phyloP scores from a whole-genome alignment of 306 rosid genomes.

The Luffa aegyptiaca region DNA sequence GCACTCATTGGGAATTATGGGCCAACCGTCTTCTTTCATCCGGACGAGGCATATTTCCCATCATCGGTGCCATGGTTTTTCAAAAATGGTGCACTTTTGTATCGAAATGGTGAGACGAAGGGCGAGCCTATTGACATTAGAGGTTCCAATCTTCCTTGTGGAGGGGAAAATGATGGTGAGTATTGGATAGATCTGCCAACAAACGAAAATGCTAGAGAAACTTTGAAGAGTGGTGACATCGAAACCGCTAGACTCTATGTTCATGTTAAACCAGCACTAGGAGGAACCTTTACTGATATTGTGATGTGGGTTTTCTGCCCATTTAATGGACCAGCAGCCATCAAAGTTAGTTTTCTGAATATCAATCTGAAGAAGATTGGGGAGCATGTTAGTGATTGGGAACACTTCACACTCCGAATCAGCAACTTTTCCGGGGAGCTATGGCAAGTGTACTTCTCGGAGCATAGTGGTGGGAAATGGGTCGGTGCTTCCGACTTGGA shows the following conservation, averaged over 20 bases:
- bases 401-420: conserved; percentile 86
- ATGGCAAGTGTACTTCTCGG: conserved; percentile 70
- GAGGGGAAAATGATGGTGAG: conserved; percentile 46
- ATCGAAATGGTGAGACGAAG: conserved; percentile 21
- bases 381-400: conserved; percentile 93
- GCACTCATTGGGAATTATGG: conserved; percentile 45
- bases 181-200: conserved; percentile 71
- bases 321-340: conserved; percentile 52
- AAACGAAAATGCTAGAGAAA: conserved; percentile 25
- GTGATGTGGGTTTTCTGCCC: conserved; percentile 81
- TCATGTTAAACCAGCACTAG: conserved; percentile 67
- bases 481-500: conserved; percentile 58
- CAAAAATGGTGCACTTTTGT: conserved; percentile 49
- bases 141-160: conserved; percentile 57
- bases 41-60: conserved; percentile 41
- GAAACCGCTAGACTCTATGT: conserved; percentile 64
- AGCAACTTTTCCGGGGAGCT: conserved; percentile 86
- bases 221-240: conserved; percentile 44
- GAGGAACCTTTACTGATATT: conserved; percentile 72
- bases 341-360: conserved; percentile 46
- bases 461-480: conserved; percentile 93
- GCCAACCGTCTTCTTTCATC: conserved; percentile 61
- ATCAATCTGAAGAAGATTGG: conserved; percentile 68
- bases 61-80: conserved; percentile 61
- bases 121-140: conserved; percentile 35